Evolutionary conservation across 1,284 basidiomycete species (phyloP), one percentile per base, ranked within the genome.

Genomic region (Cystobasidium slooffiae): DNA sequence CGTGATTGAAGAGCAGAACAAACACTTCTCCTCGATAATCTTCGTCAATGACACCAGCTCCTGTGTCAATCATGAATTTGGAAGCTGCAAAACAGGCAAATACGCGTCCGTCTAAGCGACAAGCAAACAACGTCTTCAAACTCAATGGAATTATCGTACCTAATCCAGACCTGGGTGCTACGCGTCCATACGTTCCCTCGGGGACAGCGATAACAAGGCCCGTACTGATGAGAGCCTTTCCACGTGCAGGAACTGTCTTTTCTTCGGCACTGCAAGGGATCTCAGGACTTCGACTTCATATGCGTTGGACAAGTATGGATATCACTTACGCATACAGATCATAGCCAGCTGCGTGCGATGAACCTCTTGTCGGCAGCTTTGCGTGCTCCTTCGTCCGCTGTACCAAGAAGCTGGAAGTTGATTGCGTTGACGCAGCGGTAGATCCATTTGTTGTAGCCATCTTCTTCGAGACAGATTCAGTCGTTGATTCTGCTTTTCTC

Each of bases 41-140:
- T 12, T 92, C 91, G 78, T 99, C 97, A 74, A 99, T 88, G 20
- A 99, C 96, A 46, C 96, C 96, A 6, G 96, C 97, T 0, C 96
- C 96, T 0, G 93, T 95, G 82, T 97, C 92, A 76, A 99, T 97
- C 87, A 94, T 93, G 83, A 93, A 94, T 82, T 99, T 99, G 37
- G 91, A 91, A 4, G 96, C 95, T 95, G 78, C 43, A 1, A 7
- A 46, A 37, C 10, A 20, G 8, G 6, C 12, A 41, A 51, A 64
- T 63, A 55, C 44, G 65, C 37, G 53, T 43, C 46, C 5, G 37
- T 14, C 16, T 9, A 5, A 2, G 18, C 16, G 14, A 14, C 6
- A 12, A 24, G 20, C 49, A 55, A 24, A 46, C 16, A 9, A 41
- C 20, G 14, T 22, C 12, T 31, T 31, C 44, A 55, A 49, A 2